A percentile compares a stretch with the other conserved stretches of the same genome.
phyloP scores from a whole-genome alignment of 1,284 basidiomycete species.

The Sphaerobolus stellatus region DNA sequence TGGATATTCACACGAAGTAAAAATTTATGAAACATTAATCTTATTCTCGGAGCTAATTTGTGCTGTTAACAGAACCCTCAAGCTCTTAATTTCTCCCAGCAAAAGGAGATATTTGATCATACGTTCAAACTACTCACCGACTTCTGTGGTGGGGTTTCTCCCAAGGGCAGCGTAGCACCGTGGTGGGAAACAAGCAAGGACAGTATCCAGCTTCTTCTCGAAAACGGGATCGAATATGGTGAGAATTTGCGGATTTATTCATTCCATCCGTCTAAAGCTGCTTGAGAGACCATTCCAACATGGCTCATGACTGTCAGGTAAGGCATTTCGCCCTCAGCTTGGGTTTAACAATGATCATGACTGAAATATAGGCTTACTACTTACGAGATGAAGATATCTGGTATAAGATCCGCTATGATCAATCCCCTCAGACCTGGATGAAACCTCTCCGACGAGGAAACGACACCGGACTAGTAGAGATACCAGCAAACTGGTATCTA shows the following conservation, averaged over 20 bases:
- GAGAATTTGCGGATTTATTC: conserved; percentile 7
- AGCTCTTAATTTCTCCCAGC: conserved; percentile 63
- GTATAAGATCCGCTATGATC: conserved; percentile 72
- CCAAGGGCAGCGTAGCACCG: conserved; percentile 67
- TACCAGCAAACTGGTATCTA: conserved; percentile 74
- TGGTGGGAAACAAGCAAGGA: conserved; percentile 82
- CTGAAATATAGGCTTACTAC: conserved; percentile 64
- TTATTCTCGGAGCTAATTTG: not conserved
- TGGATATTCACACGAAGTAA: conserved; percentile 71
- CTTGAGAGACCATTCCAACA: conserved; percentile 59
- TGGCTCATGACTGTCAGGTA: conserved; percentile 52
- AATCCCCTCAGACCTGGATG: conserved; percentile 71
- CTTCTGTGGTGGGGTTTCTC: conserved; percentile 65
- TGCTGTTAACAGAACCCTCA: conserved; percentile 52
- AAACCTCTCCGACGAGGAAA: conserved; percentile 66
- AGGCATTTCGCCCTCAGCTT: conserved; percentile 13
- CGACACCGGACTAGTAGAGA: conserved; percentile 68
- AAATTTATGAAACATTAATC: not conserved
- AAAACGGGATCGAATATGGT: conserved; percentile 78
- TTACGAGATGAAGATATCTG: conserved; percentile 67
- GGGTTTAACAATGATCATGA: conserved; percentile 13
- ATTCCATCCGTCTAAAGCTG: not conserved
- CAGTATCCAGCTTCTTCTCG: conserved; percentile 67
- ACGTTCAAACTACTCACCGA: conserved; percentile 65
- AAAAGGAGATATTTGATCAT: conserved; percentile 69